phyloP scores from a whole-genome alignment of 2,329 filamentous ascomycete genomes.

The Penicillium concentricum region DNA sequence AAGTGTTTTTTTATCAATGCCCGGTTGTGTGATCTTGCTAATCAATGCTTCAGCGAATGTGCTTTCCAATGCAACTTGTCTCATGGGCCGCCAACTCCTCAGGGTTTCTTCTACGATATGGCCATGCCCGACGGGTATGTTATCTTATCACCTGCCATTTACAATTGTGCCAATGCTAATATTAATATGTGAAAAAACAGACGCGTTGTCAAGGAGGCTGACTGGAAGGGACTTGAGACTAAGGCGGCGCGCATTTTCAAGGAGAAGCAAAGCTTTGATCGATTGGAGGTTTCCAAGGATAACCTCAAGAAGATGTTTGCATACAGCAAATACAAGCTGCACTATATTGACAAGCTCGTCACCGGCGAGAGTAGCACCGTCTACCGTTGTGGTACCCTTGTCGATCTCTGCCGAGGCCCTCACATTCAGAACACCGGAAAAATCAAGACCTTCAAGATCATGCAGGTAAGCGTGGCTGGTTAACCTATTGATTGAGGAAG shows the following conservation, averaged over 20 bases:
- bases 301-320: constrained; percentile 94
- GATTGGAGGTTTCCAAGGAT: constrained; percentile 83
- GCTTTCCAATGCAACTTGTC: constrained; percentile 89
- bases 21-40: too few relatives aligned
- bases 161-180: constrained; percentile 17
- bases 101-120: constrained; percentile 99
- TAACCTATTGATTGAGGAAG: not conserved
- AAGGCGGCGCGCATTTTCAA: constrained; percentile 83
- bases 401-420: constrained; percentile 92
- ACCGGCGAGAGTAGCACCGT: constrained; percentile 91
- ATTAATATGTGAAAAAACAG: constrained; percentile 34
- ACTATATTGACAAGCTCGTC: constrained; percentile 94
- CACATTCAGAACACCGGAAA: constrained; percentile 91
- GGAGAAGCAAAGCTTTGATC: constrained; percentile 94
- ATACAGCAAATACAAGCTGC: constrained; percentile 97
- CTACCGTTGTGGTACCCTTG: constrained; percentile 88
- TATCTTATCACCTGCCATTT: constrained; percentile 16
- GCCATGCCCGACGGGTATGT: constrained; percentile 65
- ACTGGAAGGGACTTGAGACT: constrained; percentile 82
- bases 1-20: too few relatives aligned
- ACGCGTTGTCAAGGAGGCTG: constrained; percentile 66
- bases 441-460: constrained; percentile 91
- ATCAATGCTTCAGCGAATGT: constrained; percentile 55
- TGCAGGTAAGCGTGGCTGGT: constrained; percentile 59
- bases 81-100: constrained; percentile 86